Evolutionary conservation across 139 green algal genomes (phyloP), one percentile per base, ranked within the genome.

Genomic region (Cymbomonas tetramitiformis): DNA sequence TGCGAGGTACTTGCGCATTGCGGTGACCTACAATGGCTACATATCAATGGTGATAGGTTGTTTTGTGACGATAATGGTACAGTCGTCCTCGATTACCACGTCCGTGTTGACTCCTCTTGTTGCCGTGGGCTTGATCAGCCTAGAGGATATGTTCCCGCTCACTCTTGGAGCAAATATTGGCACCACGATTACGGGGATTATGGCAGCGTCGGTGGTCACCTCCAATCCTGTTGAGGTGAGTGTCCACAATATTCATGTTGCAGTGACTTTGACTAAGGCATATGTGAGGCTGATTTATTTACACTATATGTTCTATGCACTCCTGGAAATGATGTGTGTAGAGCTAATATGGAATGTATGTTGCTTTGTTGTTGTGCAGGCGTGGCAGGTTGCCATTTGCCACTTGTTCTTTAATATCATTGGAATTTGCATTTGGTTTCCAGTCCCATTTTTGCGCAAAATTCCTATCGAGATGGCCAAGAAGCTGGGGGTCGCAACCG

Each of bases 381-480:
- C 51, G 25, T 60, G 36, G 36, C 51, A 60, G 31, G 36, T 60
- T 5, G 51, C 51, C 24, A 8, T 60, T 24, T 58, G 39, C 39
- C 51, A 60, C 38, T 30, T 60, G 31, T 60, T 60, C 51, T 60
- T 60, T 32, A 60, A 60, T 21, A 12, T 60, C 36, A 52, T 60
- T 46, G 41, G 39, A 5, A 56, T 49, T 21, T 6, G 48, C 51
- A 5, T 60, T 32, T 58, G 41, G 39, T 60, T 52, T 26, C 51
- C 51, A 5, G 4, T 60, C 18, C 51, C 51, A 8, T 10, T 55
- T 56, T 34, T 61, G 18, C 51, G 51, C 23, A 30, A 30, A 15
- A 49, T 60, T 26, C 51, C 51, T 6, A 24, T 60, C 8, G 36
- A 7, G 18, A 32, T 5, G 6, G 41, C 51, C 28, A 47, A 21